Percentiles rank a stretch among this genome's conserved stretches.
Evolutionary conservation across 2,329 filamentous ascomycete species (phyloP).

Genomic region (Fusarium sp.): DNA sequence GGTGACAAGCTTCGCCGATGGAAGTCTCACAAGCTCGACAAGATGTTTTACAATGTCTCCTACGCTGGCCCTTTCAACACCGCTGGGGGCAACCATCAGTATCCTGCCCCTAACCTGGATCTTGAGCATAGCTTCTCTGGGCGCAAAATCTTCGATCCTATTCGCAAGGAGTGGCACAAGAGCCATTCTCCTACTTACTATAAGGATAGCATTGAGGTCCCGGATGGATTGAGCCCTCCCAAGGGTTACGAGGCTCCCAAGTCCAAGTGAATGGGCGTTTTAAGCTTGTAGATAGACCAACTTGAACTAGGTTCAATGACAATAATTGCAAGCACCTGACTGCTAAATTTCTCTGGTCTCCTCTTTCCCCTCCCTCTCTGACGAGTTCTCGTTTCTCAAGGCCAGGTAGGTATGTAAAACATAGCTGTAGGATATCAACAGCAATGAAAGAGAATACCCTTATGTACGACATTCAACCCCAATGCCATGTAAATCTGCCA

Average conservation of each 20-base stretch:
- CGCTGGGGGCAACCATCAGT: constrained; percentile 49
- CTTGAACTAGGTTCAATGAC: neutral
- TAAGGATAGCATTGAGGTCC: constrained; percentile 52
- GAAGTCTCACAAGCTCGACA: constrained; percentile 51
- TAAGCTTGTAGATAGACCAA: constrained; percentile 1
- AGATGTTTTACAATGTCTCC: constrained; percentile 64
- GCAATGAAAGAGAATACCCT: neutral
- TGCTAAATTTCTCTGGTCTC: neutral
- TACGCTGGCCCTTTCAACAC: constrained; percentile 64
- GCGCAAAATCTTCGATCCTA: constrained; percentile 52
- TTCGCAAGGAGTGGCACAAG: constrained; percentile 54
- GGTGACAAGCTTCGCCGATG: constrained; percentile 63
- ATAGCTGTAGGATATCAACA: neutral
- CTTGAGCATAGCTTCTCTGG: constrained; percentile 49
- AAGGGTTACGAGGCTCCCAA: constrained; percentile 50
- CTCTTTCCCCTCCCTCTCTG: neutral
- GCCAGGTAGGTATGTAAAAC: neutral
- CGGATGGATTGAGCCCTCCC: constrained; percentile 59
- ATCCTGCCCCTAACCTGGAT: constrained; percentile 56
- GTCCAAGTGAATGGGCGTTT: constrained; percentile 11
- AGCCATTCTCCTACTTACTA: constrained; percentile 58
- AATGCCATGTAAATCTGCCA: neutral
- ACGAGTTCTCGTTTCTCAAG: neutral
- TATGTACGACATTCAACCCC: neutral
- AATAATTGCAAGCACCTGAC: neutral